Evolutionary conservation across 2,329 filamentous ascomycete species (phyloP).

Genomic region (Hyphodiscus sp.): DNA sequence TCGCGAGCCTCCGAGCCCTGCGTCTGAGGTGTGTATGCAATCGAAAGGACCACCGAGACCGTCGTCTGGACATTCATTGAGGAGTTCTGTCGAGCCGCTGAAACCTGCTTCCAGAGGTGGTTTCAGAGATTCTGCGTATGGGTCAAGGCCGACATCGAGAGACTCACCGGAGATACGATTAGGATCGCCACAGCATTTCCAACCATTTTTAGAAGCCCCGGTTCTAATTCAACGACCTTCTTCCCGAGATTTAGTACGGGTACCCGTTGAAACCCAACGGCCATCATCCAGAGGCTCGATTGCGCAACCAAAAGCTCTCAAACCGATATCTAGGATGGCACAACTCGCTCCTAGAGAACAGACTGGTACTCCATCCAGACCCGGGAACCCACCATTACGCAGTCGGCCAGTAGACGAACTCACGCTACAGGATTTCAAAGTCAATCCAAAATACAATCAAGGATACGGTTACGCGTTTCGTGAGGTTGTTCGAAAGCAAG

Average conservation of each 20-base stretch:
- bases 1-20: neutral
- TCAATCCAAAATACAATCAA: slow-evolving; percentile 55
- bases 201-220: neutral
- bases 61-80: slow-evolving; percentile 6
- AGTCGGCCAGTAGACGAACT: slow-evolving; percentile 35
- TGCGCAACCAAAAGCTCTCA: neutral
- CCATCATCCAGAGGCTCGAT: neutral
- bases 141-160: neutral
- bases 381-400: slow-evolving; percentile 34
- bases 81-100: neutral
- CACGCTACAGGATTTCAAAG: slow-evolving; percentile 51
- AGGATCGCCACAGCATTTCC: neutral
- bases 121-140: neutral
- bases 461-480: slow-evolving; percentile 53
- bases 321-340: neutral
- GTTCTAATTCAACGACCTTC: neutral
- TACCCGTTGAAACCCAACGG: neutral
- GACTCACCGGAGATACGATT: neutral
- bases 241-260: neutral
- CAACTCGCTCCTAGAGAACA: neutral
- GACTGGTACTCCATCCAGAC: slow-evolving; percentile 2
- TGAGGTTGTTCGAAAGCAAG: slow-evolving; percentile 52
- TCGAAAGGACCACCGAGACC: slow-evolving; percentile 5
- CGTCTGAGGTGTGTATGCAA: neutral
- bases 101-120: neutral